These are phyloP conservation scores for Evernia prunastri DNA, from an alignment of 495 filamentous ascomycete species.

Conservation along the genomic window DNA sequence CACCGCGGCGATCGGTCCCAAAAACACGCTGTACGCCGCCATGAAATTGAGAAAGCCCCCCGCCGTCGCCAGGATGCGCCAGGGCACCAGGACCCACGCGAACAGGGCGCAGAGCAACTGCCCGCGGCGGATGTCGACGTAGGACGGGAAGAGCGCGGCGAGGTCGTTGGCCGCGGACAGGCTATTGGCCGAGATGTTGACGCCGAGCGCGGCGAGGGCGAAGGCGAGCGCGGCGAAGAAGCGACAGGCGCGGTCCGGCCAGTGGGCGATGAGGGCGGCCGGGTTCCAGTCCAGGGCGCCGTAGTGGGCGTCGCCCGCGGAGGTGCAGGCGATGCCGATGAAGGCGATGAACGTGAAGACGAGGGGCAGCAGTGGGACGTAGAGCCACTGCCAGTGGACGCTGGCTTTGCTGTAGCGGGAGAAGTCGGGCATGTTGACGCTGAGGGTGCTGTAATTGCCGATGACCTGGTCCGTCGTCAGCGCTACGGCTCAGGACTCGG, in stretches of 20 bases:
- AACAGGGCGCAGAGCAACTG: slow-evolving; percentile 53
- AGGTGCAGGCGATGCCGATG: slow-evolving; percentile 43
- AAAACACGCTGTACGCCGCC: slow-evolving; percentile 59
- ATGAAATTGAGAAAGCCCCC: slow-evolving; percentile 55
- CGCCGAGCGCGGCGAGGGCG: slow-evolving; percentile 42
- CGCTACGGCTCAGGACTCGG: background rate
- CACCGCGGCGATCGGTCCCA: slow-evolving; percentile 62
- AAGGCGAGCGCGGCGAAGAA: slow-evolving; percentile 47
- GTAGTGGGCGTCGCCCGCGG: slow-evolving; percentile 41
- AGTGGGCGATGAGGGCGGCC: slow-evolving; percentile 38
- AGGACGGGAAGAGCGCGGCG: slow-evolving; percentile 50
- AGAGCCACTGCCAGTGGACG: slow-evolving; percentile 42
- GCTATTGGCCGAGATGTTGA: slow-evolving; percentile 61
- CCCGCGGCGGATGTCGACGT: slow-evolving; percentile 57
- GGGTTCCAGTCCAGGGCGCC: slow-evolving; percentile 42
- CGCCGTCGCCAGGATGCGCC: slow-evolving; percentile 57
- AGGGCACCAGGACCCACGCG: slow-evolving; percentile 56
- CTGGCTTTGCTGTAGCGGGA: slow-evolving; percentile 43
- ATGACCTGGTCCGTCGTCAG: slow-evolving; percentile 22
- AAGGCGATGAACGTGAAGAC: slow-evolving; percentile 47
- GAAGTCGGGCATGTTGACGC: slow-evolving; percentile 39
- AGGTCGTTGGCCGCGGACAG: slow-evolving; percentile 61
- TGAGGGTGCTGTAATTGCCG: slow-evolving; percentile 41
- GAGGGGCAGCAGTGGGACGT: slow-evolving; percentile 43
- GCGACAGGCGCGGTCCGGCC: slow-evolving; percentile 45